Evolutionary conservation across 371 early-diverging fungal species (phyloP).

Genomic region (Coemansia sp.): DNA sequence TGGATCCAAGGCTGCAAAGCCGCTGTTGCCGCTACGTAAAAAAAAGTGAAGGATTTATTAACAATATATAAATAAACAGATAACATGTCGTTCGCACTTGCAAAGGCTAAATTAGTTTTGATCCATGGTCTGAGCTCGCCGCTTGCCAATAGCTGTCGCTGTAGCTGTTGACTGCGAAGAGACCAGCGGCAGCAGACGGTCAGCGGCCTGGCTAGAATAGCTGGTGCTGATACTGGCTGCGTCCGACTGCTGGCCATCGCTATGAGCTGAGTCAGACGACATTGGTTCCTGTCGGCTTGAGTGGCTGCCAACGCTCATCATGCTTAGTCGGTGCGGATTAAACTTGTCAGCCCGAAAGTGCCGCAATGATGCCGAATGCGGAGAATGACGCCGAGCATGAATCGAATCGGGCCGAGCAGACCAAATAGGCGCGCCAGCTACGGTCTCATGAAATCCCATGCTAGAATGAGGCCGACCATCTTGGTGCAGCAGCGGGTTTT

Average conservation of each 20-base stretch:
- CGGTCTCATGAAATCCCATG: conserved; percentile 44
- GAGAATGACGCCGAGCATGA: conserved; percentile 28
- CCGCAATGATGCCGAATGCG: conserved; percentile 39
- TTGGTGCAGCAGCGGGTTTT: conserved; percentile 3
- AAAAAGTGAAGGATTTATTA: conserved; percentile 1
- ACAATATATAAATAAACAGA: conserved; percentile 1
- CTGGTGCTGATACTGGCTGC: conserved; percentile 28
- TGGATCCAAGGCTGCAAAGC: conserved; percentile 47
- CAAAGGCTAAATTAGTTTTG: background rate
- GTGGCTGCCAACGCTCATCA: conserved; percentile 28
- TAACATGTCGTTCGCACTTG: background rate
- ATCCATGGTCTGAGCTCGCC: conserved; percentile 43
- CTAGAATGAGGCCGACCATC: conserved; percentile 43
- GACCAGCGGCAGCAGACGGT: conserved; percentile 18
- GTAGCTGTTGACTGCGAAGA: background rate
- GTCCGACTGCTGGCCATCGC: conserved; percentile 17
- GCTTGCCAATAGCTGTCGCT: conserved; percentile 14
- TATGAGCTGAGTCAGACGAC: conserved; percentile 7
- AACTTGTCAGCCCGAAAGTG: conserved; percentile 25
- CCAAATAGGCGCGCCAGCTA: conserved; percentile 27
- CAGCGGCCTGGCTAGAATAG: conserved; percentile 35
- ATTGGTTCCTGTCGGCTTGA: conserved; percentile 9
- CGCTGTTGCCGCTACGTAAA: conserved; percentile 36
- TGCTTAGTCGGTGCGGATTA: conserved; percentile 30
- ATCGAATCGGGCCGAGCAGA: conserved; percentile 20